phyloP scores from a whole-genome alignment of 345 rosid genomes.

The Pseudoturritis turrita region DNA sequence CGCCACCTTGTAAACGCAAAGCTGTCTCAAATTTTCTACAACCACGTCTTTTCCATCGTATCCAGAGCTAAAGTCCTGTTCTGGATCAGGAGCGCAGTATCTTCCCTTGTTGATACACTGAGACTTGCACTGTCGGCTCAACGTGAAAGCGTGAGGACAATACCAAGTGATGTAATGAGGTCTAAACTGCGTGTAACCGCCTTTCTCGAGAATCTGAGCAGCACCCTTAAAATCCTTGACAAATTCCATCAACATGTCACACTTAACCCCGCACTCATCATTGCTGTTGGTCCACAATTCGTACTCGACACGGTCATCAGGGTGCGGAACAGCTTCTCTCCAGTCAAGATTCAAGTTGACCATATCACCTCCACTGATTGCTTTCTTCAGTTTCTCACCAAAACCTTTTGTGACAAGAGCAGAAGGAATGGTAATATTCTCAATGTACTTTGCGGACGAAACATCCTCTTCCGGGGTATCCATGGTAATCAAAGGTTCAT shows the following conservation, averaged over 20 bases:
- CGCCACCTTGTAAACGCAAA: constrained; percentile 73
- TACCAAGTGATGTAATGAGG: constrained; percentile 96
- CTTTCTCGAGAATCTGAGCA: constrained; percentile 85
- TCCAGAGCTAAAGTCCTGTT: constrained; percentile 82
- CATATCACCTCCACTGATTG: constrained; percentile 65
- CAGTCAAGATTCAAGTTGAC: constrained; percentile 95
- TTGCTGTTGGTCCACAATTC: constrained; percentile 92
- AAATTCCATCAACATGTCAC: constrained; percentile 82
- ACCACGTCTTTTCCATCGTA: constrained; percentile 92
- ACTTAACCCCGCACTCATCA: constrained; percentile 84
- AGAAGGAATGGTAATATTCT: constrained; percentile 93
- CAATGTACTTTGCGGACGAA: constrained; percentile 64
- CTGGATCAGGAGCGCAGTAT: constrained; percentile 96
- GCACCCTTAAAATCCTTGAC: constrained; percentile 80
- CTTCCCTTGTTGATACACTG: constrained; percentile 92
- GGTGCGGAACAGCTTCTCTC: constrained; percentile 97
- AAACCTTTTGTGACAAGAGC: constrained; percentile 81
- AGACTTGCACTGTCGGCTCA: constrained; percentile 84
- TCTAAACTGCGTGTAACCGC: constrained; percentile 82
- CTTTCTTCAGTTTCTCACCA: constrained; percentile 72
- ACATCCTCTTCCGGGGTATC: constrained; percentile 77
- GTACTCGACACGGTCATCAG: constrained; percentile 91
- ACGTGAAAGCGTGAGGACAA: constrained; percentile 80
- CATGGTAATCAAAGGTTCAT: constrained; percentile 89
- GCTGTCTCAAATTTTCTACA: constrained; percentile 75